Conservation (phyloP, 805 yeast species). For the Jamesozyma piceae region DNA sequence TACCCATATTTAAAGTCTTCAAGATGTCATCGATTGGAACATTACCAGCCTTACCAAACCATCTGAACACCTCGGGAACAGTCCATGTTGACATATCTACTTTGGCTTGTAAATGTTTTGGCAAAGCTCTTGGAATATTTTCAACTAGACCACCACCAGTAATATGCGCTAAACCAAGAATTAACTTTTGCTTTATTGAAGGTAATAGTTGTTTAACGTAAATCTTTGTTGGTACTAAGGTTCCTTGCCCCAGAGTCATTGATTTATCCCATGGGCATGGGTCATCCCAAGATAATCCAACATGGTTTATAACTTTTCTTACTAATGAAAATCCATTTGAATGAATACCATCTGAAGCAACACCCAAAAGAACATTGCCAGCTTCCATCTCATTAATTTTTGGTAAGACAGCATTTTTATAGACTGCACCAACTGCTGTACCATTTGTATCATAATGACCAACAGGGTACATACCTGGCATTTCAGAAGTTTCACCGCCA, state of each 20-base stretch:
- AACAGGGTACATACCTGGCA: slow-evolving; percentile 97
- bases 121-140: slow-evolving; percentile 91
- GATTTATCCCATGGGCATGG: slow-evolving; percentile 75
- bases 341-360: slow-evolving; percentile 87
- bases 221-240: slow-evolving; percentile 83
- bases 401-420: slow-evolving; percentile 67
- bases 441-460: slow-evolving; percentile 98
- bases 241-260: slow-evolving; percentile 73
- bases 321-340: slow-evolving; percentile 94
- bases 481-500: slow-evolving; percentile 98
- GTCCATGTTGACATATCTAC: slow-evolving; percentile 76
- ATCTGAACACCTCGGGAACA: slow-evolving; percentile 81
- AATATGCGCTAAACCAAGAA: slow-evolving; percentile 89
- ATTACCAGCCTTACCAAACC: slow-evolving; percentile 87
- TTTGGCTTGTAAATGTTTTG: slow-evolving; percentile 65
- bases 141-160: slow-evolving; percentile 98
- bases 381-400: slow-evolving; percentile 51
- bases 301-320: slow-evolving; percentile 78
- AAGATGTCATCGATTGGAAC: slow-evolving; percentile 78
- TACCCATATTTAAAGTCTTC: slow-evolving; percentile 91
- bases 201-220: slow-evolving; percentile 87
- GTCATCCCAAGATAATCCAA: slow-evolving; percentile 61
- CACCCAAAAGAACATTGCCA: slow-evolving; percentile 80
- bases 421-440: slow-evolving; percentile 95
- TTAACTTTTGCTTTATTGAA: slow-evolving; percentile 53